Base-by-base conservation (phyloP, 345 rosid species). In the Boechera retrofracta region DNA sequence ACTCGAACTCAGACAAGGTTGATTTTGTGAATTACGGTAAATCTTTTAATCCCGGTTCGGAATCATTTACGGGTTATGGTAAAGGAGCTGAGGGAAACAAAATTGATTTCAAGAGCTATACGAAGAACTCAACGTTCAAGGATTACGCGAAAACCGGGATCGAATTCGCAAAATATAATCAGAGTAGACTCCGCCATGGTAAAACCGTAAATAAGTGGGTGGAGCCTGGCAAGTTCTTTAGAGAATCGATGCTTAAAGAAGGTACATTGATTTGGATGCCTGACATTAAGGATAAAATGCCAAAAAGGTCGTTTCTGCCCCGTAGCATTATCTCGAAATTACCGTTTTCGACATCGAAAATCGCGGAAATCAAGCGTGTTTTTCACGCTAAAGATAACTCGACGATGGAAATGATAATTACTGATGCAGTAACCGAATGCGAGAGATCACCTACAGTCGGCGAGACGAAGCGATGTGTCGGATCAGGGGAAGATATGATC, bases 181-280 rank as follows among this genome's bases (percentile, higher is more conserved):
- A 11, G 18, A 12, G 58, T 24, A 10, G 39, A 65, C 31, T 8
- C 47, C 24, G 32, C 10, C 78, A 78, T 75, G 88, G 85, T 71
- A 87, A 63, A 74, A 57, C 61, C 15, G 86, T 84, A 10, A 91
- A 87, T 77, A 83, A 67, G 52, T 89, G 97, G 97, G 82, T 88
- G 1, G 97, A 92, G 58, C 92, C 93, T 45, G 97, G 97, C 8
- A 92, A 92, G 56, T 92, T 92, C 81, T 92, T 92, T 39, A 75
- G 96, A 7, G 94, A 92, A 73, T 60, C 82, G 0, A 69, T 75
- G 71, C 77, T 90, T 26, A 89, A 86, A 69, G 77, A 76, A 71
- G 96, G 98, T n/a, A 83, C 76, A 0, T 77, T 83, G 62, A 83
- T 92, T 84, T 85, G 89, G 6, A 85, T 92, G 94, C 98, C 98